Percentiles rank a stretch among this genome's conserved stretches.
Conservation (phyloP, 495 filamentous ascomycete species). For the Xylaria nigripes region DNA sequence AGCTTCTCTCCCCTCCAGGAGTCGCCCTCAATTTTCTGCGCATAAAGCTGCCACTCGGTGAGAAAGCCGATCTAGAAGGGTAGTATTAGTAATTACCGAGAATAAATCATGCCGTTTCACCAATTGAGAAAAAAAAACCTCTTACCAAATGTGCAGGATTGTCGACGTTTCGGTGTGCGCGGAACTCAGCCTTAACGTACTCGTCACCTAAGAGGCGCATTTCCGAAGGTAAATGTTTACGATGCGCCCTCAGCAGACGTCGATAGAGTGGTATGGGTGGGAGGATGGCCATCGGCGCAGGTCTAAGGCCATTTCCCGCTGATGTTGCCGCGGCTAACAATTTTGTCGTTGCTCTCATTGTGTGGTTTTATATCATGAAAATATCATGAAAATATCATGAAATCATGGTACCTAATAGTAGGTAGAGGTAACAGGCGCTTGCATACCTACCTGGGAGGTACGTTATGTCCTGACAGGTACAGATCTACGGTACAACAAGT, state of each 20-base stretch:
- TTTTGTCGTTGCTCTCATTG: slow-evolving; percentile 24
- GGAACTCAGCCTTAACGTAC: slow-evolving; percentile 87
- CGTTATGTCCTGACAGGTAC: no score
- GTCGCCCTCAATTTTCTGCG: slow-evolving; percentile 81
- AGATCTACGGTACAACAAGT: no score
- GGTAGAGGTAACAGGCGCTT: background rate
- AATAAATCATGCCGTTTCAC: background rate
- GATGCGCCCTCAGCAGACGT: slow-evolving; percentile 75
- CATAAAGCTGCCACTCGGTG: slow-evolving; percentile 93
- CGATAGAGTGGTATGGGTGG: slow-evolving; percentile 90
- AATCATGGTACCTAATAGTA: no score
- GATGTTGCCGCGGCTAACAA: slow-evolving; percentile 25
- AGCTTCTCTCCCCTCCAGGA: slow-evolving; percentile 70
- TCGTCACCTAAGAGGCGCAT: slow-evolving; percentile 79
- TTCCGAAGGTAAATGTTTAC: slow-evolving; percentile 61
- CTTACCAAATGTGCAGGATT: slow-evolving; percentile 88
- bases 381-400: background rate
- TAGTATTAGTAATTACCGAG: background rate
- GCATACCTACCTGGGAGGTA: no score
- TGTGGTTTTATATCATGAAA: background rate
- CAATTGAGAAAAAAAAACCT: background rate
- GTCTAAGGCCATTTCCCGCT: slow-evolving; percentile 27
- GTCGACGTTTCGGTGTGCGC: slow-evolving; percentile 69
- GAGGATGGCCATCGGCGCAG: slow-evolving; percentile 65
- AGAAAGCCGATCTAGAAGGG: slow-evolving; percentile 77